Percentiles rank a stretch among this genome's conserved stretches.
These are phyloP conservation scores for Lepraria neglecta DNA, from an alignment of 495 filamentous ascomycete species.

Conservation along the genomic window DNA sequence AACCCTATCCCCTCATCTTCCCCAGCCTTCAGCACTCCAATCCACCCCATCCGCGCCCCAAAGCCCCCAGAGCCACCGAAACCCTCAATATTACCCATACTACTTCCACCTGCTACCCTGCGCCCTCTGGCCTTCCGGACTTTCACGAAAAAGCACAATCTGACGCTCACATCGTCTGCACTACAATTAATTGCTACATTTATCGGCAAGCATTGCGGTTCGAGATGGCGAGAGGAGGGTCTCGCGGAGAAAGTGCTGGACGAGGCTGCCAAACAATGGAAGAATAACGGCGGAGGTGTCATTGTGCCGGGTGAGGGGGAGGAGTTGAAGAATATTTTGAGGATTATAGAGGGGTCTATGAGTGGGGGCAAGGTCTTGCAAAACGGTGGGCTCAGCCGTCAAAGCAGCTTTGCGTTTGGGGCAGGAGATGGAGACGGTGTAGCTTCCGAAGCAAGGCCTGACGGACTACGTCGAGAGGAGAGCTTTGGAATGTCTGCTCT, in stretches of 20 bases:
- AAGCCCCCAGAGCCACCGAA: constrained; percentile 48
- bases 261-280: constrained; percentile 86
- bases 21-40: constrained; percentile 79
- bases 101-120: constrained; percentile 78
- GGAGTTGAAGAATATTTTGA: constrained; percentile 71
- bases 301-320: constrained; percentile 74
- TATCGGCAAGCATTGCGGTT: constrained; percentile 86
- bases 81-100: constrained; percentile 75
- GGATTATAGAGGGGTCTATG: constrained; percentile 76
- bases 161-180: constrained; percentile 85
- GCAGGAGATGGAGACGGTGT: constrained; percentile 30
- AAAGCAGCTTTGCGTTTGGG: constrained; percentile 50
- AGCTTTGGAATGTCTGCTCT: constrained; percentile 58
- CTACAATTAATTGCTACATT: constrained; percentile 79
- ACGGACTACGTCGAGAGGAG: constrained; percentile 46
- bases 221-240: constrained; percentile 93
- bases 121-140: constrained; percentile 90
- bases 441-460: constrained; percentile 38
- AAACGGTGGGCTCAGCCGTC: constrained; percentile 44
- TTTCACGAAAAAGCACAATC: constrained; percentile 94
- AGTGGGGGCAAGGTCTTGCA: constrained; percentile 60
- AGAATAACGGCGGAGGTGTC: constrained; percentile 70
- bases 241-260: constrained; percentile 87
- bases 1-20: constrained; percentile 79
- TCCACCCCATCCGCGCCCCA: constrained; percentile 54